phyloP scores from a whole-genome alignment of 129 eudicot genomes.

The Ambrosia artemisiifolia region DNA sequence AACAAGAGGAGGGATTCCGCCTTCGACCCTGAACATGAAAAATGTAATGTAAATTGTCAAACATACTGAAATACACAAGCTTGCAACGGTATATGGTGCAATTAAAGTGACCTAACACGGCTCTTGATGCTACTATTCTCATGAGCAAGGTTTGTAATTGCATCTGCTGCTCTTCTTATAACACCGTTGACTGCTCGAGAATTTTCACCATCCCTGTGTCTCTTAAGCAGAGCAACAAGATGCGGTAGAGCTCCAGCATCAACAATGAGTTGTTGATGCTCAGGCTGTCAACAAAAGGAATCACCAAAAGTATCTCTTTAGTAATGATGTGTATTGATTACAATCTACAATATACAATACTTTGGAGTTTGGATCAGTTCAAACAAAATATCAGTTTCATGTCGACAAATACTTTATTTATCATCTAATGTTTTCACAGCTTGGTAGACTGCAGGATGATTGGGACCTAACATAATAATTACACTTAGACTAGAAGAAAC shows the following conservation, averaged over 20 bases:
- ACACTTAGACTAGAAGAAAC: no score
- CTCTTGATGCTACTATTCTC: slow-evolving; percentile 76
- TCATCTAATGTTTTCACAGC: no score
- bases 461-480: no score
- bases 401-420: no score
- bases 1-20: slow-evolving; percentile 94
- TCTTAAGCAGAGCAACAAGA: slow-evolving; percentile 69
- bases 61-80: neutral
- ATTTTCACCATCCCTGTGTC: slow-evolving; percentile 40
- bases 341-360: neutral
- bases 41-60: neutral
- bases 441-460: no score
- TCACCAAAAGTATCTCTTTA: slow-evolving; percentile 9
- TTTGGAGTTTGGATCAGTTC: no score
- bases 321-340: slow-evolving; percentile 1
- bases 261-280: slow-evolving; percentile 83
- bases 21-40: slow-evolving; percentile 58
- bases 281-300: slow-evolving; percentile 57
- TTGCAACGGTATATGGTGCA: slow-evolving; percentile 7
- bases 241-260: slow-evolving; percentile 83
- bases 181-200: slow-evolving; percentile 68
- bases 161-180: slow-evolving; percentile 83
- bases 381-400: no score
- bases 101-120: slow-evolving; percentile 57
- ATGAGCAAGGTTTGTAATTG: slow-evolving; percentile 90